phyloP scores from a whole-genome alignment of 306 rosid species.

The Begonia fuchsioides region DNA sequence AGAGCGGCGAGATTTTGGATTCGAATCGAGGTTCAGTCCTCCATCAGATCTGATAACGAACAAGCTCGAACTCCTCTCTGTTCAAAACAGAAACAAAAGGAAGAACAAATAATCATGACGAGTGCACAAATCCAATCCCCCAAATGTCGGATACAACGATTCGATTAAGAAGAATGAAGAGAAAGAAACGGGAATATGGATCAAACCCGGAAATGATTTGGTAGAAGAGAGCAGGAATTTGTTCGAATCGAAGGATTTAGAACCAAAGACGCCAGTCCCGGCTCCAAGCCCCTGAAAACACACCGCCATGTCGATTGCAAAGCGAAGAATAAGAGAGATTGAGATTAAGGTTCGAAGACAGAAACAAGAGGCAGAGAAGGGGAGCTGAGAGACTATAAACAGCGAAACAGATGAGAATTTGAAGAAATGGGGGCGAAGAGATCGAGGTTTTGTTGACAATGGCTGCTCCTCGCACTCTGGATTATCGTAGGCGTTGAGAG shows the following conservation, averaged over 20 bases:
- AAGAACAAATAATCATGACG: no score
- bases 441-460: conserved; percentile 11
- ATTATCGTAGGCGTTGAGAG: not conserved
- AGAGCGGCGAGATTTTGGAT: conserved; percentile 23
- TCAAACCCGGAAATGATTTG: conserved; percentile 40
- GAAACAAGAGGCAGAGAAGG: not conserved
- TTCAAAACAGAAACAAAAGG: no score
- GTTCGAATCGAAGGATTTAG: conserved; percentile 31
- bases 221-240: conserved; percentile 29
- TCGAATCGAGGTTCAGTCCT: conserved; percentile 13
- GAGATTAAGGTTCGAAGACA: not conserved
- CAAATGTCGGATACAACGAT: not conserved
- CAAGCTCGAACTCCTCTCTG: conserved; percentile 44
- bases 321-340: conserved; percentile 2
- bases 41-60: conserved; percentile 58
- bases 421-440: conserved; percentile 27
- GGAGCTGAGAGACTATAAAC: conserved; percentile 9
- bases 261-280: conserved; percentile 29
- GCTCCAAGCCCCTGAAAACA: conserved; percentile 51
- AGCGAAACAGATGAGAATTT: not conserved
- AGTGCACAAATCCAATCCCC: not conserved
- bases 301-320: conserved; percentile 45
- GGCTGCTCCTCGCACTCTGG: not conserved
- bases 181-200: not conserved
- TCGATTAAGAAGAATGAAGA: not conserved